Conservation (phyloP, 192 early-diverging fungal genomes). For the Paraglomus brasilianum region DNA sequence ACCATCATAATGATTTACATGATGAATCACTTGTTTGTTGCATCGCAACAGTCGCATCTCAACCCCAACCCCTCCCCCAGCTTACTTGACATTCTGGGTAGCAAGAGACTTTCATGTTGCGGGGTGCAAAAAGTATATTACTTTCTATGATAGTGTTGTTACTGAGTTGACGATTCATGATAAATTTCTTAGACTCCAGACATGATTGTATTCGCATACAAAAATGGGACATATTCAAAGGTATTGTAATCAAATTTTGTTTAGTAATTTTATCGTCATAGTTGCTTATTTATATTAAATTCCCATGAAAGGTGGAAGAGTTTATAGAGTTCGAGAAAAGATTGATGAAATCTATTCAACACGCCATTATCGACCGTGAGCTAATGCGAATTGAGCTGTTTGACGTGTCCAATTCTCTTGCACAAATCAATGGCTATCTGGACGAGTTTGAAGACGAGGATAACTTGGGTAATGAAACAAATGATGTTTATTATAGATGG, state of each 20-base stretch:
- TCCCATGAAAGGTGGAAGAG: slow-evolving; percentile 68
- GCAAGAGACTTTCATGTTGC: neutral
- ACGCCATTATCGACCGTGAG: slow-evolving; percentile 63
- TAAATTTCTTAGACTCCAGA: slow-evolving; percentile 65
- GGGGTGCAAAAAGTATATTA: neutral
- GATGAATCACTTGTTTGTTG: neutral
- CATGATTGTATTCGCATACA: slow-evolving; percentile 82
- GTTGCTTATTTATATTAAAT: neutral
- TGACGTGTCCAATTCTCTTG: slow-evolving; percentile 47
- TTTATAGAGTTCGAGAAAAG: slow-evolving; percentile 79
- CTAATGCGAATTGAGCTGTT: slow-evolving; percentile 64
- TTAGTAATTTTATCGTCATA: neutral
- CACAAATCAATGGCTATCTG: slow-evolving; percentile 51
- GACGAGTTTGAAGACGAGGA: slow-evolving; percentile 54
- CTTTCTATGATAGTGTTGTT: neutral
- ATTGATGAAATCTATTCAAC: slow-evolving; percentile 74
- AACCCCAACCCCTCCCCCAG: no score
- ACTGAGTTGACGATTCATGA: no score
- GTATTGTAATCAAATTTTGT: slow-evolving; percentile 35
- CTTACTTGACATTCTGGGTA: neutral
- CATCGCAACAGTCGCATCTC: no score
- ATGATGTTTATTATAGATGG: no score
- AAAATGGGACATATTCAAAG: slow-evolving; percentile 85
- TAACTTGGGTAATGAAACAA: no score
- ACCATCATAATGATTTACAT: no score